Evolutionary conservation across 2,329 filamentous ascomycete genomes (phyloP).

Genomic region (Pseudogymnoascus sp.): DNA sequence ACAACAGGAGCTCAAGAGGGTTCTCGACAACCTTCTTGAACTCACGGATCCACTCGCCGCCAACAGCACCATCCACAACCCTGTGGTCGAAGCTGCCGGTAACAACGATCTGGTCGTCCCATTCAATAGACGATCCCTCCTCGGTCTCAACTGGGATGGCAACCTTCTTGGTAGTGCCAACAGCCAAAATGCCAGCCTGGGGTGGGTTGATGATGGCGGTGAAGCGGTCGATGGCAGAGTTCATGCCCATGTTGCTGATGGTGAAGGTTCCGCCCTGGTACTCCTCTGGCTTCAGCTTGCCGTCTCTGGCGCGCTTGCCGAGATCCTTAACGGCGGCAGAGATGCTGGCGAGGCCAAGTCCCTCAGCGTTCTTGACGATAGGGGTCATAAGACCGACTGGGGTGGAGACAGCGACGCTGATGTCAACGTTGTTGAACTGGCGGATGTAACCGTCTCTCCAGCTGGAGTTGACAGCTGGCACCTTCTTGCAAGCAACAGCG

Average conservation of each 20-base stretch:
- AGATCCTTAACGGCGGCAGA: slow-evolving; percentile 90
- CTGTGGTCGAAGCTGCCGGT: slow-evolving; percentile 98
- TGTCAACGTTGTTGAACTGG: slow-evolving; percentile 87
- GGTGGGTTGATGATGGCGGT: slow-evolving; percentile 99
- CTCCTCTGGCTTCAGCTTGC: slow-evolving; percentile 98
- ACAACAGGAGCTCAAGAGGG: slow-evolving; percentile 89
- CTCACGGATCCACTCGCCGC: slow-evolving; percentile 93
- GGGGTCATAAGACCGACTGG: slow-evolving; percentile 93
- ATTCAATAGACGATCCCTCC: slow-evolving; percentile 72
- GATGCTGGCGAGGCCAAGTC: slow-evolving; percentile 81
- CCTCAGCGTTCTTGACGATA: slow-evolving; percentile 85
- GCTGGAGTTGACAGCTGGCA: slow-evolving; percentile 90
- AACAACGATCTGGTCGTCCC: slow-evolving; percentile 95
- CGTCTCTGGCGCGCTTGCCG: slow-evolving; percentile 89
- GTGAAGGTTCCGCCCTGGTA: slow-evolving; percentile 99
- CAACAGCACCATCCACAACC: slow-evolving; percentile 93
- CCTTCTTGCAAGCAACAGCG: slow-evolving; percentile 81
- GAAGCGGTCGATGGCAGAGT: slow-evolving; percentile 90
- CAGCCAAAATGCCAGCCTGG: slow-evolving; percentile 89
- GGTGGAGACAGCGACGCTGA: slow-evolving; percentile 89
- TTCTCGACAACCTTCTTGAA: slow-evolving; percentile 98
- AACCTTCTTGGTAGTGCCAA: slow-evolving; percentile 94
- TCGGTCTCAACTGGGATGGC: slow-evolving; percentile 79
- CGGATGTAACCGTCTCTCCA: slow-evolving; percentile 90
- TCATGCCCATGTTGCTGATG: slow-evolving; percentile 99